Conservation (phyloP, 83 land plant species). For the Thuja plicata region DNA sequence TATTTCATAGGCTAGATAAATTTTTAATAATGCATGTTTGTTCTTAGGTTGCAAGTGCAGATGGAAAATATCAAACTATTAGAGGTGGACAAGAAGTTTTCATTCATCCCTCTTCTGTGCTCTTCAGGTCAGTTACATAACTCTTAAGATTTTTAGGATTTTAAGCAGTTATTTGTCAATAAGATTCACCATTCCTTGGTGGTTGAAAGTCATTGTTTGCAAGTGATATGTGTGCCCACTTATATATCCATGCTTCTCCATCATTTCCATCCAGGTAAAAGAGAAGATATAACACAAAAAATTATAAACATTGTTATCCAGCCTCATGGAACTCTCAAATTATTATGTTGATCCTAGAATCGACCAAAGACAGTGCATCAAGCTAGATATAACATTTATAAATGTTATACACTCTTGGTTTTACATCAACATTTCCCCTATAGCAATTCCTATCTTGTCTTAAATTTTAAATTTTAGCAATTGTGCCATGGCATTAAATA, state of each 20-base stretch:
- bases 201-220: not conserved
- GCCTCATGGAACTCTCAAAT: not conserved
- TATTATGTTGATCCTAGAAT: not conserved
- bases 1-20: not conserved
- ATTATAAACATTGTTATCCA: not conserved
- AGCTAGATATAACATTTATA: not conserved
- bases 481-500: not conserved
- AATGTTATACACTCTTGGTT: not conserved
- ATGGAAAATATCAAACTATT: constrained; percentile 62
- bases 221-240: not conserved
- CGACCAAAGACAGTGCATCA: not conserved
- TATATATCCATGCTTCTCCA: not conserved
- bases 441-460: not conserved
- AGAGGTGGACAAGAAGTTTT: constrained; percentile 65
- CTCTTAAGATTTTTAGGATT: not conserved
- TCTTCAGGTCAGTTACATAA: constrained; percentile 51
- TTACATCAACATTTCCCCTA: not conserved
- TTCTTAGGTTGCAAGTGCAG: constrained; percentile 42
- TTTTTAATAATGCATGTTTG: not conserved
- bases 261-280: not conserved
- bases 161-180: not conserved
- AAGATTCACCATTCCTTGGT: not conserved
- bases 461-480: not conserved
- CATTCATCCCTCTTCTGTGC: constrained; percentile 72
- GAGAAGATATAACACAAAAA: not conserved